Conservation (phyloP, 2,329 filamentous ascomycete species). For the Ascochyta lentis region DNA sequence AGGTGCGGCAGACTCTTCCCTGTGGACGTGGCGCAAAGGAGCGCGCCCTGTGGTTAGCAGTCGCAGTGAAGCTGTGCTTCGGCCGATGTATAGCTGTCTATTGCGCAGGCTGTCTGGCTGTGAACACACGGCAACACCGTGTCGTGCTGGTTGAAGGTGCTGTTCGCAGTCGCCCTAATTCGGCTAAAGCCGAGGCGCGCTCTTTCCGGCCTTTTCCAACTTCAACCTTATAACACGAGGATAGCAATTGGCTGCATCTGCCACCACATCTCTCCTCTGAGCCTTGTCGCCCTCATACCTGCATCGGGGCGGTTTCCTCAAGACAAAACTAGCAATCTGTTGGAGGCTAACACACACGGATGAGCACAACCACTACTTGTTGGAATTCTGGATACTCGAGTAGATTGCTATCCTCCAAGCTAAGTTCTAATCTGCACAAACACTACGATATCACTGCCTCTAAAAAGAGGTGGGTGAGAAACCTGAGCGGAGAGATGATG, state of each 20-base stretch:
- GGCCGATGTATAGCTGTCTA: conserved; percentile 1
- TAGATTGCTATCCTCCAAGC: too few relatives aligned
- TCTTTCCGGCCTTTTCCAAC: conserved; percentile 3
- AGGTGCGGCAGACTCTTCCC: conserved; percentile 7
- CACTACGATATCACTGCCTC: too few relatives aligned
- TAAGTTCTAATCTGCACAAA: too few relatives aligned
- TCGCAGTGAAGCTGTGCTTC: conserved; percentile 1
- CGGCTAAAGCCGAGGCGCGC: conserved; percentile 19
- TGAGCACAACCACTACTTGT: too few relatives aligned
- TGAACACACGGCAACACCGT: conserved; percentile 1
- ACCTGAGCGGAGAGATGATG: too few relatives aligned
- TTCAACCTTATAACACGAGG: neutral
- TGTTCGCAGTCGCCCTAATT: conserved; percentile 12
- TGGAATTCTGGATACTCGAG: too few relatives aligned
- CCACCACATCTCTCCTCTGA: neutral
- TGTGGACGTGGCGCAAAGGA: neutral
- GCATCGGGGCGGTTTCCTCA: too few relatives aligned
- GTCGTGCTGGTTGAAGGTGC: conserved; percentile 10
- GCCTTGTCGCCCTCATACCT: too few relatives aligned
- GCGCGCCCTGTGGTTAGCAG: neutral
- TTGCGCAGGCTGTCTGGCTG: conserved; percentile 10
- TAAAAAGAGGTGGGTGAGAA: too few relatives aligned
- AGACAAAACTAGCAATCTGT: too few relatives aligned
- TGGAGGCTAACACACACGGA: too few relatives aligned
- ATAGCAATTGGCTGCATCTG: neutral